These are phyloP conservation scores for Aspergillus sojae DNA, from an alignment of 2,329 filamentous ascomycete species.

Conservation along the genomic window DNA sequence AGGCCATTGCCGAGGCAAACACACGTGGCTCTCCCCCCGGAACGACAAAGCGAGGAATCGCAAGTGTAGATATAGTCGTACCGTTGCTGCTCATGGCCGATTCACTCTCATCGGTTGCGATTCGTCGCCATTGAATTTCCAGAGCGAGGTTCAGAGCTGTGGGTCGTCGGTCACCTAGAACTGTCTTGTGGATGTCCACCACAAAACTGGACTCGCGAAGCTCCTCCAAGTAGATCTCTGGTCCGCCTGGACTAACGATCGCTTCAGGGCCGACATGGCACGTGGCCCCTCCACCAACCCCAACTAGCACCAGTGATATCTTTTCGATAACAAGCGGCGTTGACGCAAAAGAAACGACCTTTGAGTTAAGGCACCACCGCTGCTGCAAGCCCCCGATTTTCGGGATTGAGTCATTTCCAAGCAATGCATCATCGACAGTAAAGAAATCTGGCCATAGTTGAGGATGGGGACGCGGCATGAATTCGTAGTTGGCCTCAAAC, in stretches of 20 bases:
- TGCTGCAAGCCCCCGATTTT: conserved; percentile 70
- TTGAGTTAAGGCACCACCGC: conserved; percentile 75
- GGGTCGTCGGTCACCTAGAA: conserved; percentile 78
- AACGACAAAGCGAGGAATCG: conserved; percentile 77
- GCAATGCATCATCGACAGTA: conserved; percentile 54
- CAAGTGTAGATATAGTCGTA: conserved; percentile 68
- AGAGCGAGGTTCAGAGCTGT: conserved; percentile 75
- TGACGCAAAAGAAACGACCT: conserved; percentile 73
- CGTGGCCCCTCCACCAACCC: conserved; percentile 63
- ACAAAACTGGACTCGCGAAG: conserved; percentile 74
- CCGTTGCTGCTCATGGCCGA: conserved; percentile 29
- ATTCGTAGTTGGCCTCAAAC: conserved; percentile 90
- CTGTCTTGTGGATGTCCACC: conserved; percentile 72
- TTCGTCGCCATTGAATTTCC: conserved; percentile 74
- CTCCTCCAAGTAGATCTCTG: conserved; percentile 63
- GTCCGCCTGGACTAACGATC: conserved; percentile 30
- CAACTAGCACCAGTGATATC: conserved; percentile 64
- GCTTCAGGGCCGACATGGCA: conserved; percentile 52
- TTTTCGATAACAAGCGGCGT: conserved; percentile 65
- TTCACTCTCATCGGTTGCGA: conserved; percentile 32
- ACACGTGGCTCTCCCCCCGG: conserved; percentile 86
- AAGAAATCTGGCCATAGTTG: conserved; percentile 90
- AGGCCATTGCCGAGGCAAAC: conserved; percentile 55
- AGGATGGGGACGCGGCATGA: conserved; percentile 75
- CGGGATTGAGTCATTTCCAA: conserved; percentile 28